These are phyloP conservation scores for Lophium mytilinum DNA, from an alignment of 495 filamentous ascomycete species.

Conservation along the genomic window DNA sequence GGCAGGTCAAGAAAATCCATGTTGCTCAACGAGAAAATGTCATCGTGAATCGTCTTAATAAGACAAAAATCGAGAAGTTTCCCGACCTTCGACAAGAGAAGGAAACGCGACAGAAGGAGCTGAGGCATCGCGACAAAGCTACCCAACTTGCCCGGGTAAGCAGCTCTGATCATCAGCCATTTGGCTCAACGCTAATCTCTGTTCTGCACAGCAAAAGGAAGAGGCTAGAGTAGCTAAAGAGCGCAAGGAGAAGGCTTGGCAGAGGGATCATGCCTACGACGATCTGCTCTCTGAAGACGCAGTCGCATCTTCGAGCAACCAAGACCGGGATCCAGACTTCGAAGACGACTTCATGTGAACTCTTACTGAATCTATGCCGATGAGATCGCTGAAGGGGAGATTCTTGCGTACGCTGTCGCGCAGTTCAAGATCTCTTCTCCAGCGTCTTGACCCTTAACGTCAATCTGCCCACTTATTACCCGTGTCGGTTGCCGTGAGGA, in stretches of 20 bases:
- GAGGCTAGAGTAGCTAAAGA: slow-evolving; percentile 73
- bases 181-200: neutral
- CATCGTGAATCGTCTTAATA: slow-evolving; percentile 93
- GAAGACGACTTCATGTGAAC: slow-evolving; percentile 67
- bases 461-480: no score
- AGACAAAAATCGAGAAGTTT: slow-evolving; percentile 81
- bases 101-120: slow-evolving; percentile 60
- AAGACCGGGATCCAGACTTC: slow-evolving; percentile 53
- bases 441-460: no score
- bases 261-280: slow-evolving; percentile 92
- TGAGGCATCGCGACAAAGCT: slow-evolving; percentile 61
- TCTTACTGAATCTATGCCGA: neutral
- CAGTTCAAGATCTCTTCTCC: no score
- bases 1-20: slow-evolving; percentile 69
- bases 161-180: neutral
- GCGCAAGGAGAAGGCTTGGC: slow-evolving; percentile 77
- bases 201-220: slow-evolving; percentile 56
- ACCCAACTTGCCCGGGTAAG: slow-evolving; percentile 56
- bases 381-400: neutral
- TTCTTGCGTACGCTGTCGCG: slow-evolving; percentile 28
- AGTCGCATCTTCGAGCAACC: slow-evolving; percentile 57
- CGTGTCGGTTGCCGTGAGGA: no score
- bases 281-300: slow-evolving; percentile 66
- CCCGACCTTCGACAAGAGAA: slow-evolving; percentile 74
- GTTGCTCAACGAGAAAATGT: slow-evolving; percentile 70